Evolutionary conservation across 139 green algal genomes (phyloP), one percentile per base, ranked within the genome.

Genomic region (Picochlorum sp.): DNA sequence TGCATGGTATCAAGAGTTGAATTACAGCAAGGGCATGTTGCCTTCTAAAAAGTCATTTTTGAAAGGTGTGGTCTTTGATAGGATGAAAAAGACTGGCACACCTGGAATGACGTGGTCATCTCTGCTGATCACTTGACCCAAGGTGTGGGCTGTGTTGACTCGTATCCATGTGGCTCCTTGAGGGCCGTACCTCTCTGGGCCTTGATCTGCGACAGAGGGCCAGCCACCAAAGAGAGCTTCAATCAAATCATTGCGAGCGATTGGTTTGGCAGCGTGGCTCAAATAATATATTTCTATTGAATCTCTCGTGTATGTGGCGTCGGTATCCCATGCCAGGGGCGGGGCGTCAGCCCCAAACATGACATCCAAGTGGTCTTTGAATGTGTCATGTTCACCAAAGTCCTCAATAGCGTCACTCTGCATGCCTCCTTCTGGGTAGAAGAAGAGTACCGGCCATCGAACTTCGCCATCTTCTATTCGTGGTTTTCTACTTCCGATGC

Each of bases 221-320:
- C 81, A 94, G 31, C 79, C 55, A 6, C 84, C 83, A 58, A 85
- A 74, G 74, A 90, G 61, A 2, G 71, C 81, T 57, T 86, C 76
- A 51, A 70, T 64, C 16, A 91, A 49, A n/a, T 74, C 41, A 1
- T 79, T 66, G 21, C 59, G 6, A 18, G 1, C 15, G 1, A 85
- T 67, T 10, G 73, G 75, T 20, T 54, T 76, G 11, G 77, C 84
- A 14, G 81, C 76, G 61, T 89, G 64, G 0, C 74, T 78, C 18
- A 92, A 66, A 76, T 92, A 97, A 57, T 95, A 97, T 7, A 96
- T 49, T 80, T 97, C 77, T 11, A 97, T 62, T 1, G 56, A 66
- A 18, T 81, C 45, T 3, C 83, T 77, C 6, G 26, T 84, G 72
- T 97, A 97, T 20, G 77, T 66, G 11, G 57, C 44, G 6, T 76